phyloP scores from a whole-genome alignment of 1,139 yeast species.

The Taiozyma sp. region DNA sequence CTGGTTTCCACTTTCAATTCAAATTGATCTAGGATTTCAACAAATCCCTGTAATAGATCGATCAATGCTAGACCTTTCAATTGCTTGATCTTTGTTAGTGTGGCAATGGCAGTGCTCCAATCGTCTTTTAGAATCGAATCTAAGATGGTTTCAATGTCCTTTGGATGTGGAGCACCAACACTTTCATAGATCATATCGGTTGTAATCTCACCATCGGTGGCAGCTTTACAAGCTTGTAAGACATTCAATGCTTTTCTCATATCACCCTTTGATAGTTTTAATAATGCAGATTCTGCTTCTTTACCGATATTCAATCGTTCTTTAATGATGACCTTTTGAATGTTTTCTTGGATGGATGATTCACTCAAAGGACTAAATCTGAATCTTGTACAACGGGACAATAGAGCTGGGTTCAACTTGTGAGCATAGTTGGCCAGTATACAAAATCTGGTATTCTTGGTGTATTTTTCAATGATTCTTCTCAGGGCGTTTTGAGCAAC shows the following conservation, averaged over 20 bases:
- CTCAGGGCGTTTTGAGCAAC: conserved; percentile 96
- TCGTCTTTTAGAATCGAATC: conserved; percentile 80
- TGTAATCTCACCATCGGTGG: conserved; percentile 58
- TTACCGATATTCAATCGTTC: conserved; percentile 58
- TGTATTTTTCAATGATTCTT: conserved; percentile 87
- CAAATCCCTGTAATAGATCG: conserved; percentile 75
- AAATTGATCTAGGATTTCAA: conserved; percentile 60
- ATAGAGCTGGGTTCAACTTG: conserved; percentile 89
- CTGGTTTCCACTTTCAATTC: conserved; percentile 63
- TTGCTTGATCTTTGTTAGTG: conserved; percentile 59
- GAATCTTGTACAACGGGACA: conserved; percentile 93
- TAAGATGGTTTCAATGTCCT: conserved; percentile 70
- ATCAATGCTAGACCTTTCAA: conserved; percentile 84
- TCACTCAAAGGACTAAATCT: conserved; percentile 80
- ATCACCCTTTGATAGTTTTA: conserved; percentile 79
- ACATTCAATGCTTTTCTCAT: conserved; percentile 96
- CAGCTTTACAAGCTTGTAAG: conserved; percentile 88
- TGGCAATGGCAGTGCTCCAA: conserved; percentile 74
- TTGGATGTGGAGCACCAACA: conserved; percentile 93
- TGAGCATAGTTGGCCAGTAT: conserved; percentile 95
- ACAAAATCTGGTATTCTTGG: conserved; percentile 93
- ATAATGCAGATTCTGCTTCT: conserved; percentile 62
- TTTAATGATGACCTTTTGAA: conserved; percentile 60
- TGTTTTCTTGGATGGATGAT: conserved; percentile 62
- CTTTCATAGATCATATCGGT: conserved; percentile 84